Percentiles rank a stretch among this genome's conserved stretches.
These are phyloP conservation scores for Coniochaeta ligniaria DNA, from an alignment of 2,329 filamentous ascomycete species.

Conservation along the genomic window DNA sequence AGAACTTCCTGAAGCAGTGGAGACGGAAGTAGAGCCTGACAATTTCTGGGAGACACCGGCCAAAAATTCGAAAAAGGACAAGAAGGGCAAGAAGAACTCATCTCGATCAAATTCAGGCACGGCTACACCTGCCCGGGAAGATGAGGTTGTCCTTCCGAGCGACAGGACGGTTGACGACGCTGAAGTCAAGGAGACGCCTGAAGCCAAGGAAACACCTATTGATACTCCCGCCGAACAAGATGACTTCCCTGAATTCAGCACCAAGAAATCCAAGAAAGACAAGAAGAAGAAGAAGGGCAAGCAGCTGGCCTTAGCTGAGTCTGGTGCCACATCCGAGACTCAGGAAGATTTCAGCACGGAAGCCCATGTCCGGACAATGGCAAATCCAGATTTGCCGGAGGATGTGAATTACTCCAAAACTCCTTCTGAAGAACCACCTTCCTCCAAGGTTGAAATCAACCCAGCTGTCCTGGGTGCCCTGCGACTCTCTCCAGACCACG, in stretches of 20 bases:
- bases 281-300: slow-evolving; percentile 12
- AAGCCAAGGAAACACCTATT: background rate
- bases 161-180: background rate
- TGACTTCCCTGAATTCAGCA: background rate
- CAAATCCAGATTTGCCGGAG: background rate
- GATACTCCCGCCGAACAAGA: background rate
- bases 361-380: background rate
- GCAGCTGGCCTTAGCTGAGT: background rate
- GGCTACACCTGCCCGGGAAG: background rate
- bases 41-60: background rate
- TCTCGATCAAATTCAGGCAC: background rate
- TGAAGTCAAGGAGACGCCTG: background rate
- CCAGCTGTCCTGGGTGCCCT: slow-evolving; percentile 12
- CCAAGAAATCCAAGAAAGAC: background rate
- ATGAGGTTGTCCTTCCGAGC: background rate
- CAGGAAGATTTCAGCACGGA: background rate
- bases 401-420: background rate
- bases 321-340: background rate
- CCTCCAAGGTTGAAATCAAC: slow-evolving; percentile 14
- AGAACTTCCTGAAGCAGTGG: slow-evolving; percentile 6
- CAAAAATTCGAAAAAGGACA: slow-evolving; percentile 12
- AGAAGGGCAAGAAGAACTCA: background rate
- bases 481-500: slow-evolving; percentile 4
- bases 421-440: background rate
- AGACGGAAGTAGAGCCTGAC: slow-evolving; percentile 1